A percentile compares a stretch with the other conserved stretches of the same genome.
Evolutionary conservation across 225 moss, liverwort and hornwort genomes (phyloP).

Genomic region (Polytrichum commune): DNA sequence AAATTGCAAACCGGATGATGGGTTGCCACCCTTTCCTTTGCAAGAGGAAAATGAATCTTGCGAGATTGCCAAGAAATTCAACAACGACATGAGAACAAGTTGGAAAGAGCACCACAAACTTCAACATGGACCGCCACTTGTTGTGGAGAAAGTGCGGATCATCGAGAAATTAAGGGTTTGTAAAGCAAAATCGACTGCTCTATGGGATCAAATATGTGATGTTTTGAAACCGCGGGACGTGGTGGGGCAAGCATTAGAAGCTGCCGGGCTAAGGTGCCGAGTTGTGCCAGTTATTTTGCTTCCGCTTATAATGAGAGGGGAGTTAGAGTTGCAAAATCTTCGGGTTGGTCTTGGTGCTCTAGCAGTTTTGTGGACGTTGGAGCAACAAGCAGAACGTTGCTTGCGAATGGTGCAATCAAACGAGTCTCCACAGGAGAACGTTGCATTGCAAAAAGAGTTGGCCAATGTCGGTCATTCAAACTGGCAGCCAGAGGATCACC

Average conservation of each 20-base stretch:
- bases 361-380: conserved; percentile 38
- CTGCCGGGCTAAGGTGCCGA: conserved; percentile 28
- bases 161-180: not conserved
- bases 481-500: conserved; percentile 20
- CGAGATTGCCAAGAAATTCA: conserved; percentile 14
- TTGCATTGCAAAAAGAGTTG: conserved; percentile 32
- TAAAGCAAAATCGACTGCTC: conserved; percentile 5
- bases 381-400: conserved; percentile 41
- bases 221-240: conserved; percentile 13
- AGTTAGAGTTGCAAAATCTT: not conserved
- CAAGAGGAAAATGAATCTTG: not conserved
- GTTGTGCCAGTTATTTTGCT: conserved; percentile 11
- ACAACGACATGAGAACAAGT: conserved; percentile 14
- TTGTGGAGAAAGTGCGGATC: not conserved
- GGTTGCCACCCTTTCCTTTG: not conserved
- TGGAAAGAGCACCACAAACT: conserved; percentile 18
- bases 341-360: conserved; percentile 25
- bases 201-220: conserved; percentile 14
- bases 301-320: not conserved
- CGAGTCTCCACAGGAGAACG: not conserved
- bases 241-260: conserved; percentile 14
- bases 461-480: conserved; percentile 7
- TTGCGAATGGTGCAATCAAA: conserved; percentile 4
- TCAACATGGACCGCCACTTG: not conserved
- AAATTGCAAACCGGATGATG: not conserved